Evolutionary conservation across 495 filamentous ascomycete genomes (phyloP).

Genomic region (Aspergillus diversus): DNA sequence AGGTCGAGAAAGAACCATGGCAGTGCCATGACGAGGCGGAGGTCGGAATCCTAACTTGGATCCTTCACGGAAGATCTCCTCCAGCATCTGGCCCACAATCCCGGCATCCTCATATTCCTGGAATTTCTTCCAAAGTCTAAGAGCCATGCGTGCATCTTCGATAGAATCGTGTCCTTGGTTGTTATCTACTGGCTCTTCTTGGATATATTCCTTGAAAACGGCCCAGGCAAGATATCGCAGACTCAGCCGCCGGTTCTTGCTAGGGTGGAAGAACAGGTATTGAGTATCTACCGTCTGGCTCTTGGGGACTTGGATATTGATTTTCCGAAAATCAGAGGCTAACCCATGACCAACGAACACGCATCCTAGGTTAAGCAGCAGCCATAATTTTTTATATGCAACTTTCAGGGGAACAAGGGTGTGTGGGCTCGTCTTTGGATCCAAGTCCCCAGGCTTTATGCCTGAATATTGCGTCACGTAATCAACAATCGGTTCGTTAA

Average conservation of each 20-base stretch:
- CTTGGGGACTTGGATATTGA: slow-evolving; percentile 95
- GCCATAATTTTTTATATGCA: slow-evolving; percentile 97
- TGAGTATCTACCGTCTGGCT: slow-evolving; percentile 91
- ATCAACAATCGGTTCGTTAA: slow-evolving; percentile 89
- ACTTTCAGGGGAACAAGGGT: slow-evolving; percentile 84
- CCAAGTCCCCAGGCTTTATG: slow-evolving; percentile 81
- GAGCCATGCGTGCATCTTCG: slow-evolving; percentile 87
- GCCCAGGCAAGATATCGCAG: slow-evolving; percentile 87
- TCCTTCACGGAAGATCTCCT: slow-evolving; percentile 79
- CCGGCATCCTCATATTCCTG: slow-evolving; percentile 86
- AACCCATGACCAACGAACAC: slow-evolving; percentile 93
- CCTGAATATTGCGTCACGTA: slow-evolving; percentile 93
- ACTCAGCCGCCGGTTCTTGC: slow-evolving; percentile 73
- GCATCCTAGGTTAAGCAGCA: slow-evolving; percentile 91
- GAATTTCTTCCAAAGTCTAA: slow-evolving; percentile 89
- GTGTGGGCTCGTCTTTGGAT: slow-evolving; percentile 71
- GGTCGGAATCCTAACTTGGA: slow-evolving; percentile 73
- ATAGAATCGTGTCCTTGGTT: slow-evolving; percentile 78
- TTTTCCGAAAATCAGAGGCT: slow-evolving; percentile 91
- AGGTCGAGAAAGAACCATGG: slow-evolving; percentile 45
- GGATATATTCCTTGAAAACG: slow-evolving; percentile 88
- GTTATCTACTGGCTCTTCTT: slow-evolving; percentile 64
- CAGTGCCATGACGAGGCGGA: slow-evolving; percentile 52
- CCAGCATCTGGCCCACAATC: slow-evolving; percentile 70
- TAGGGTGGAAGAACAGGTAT: slow-evolving; percentile 74